Evolutionary conservation across 2,329 filamentous ascomycete species (phyloP), one percentile per base, ranked within the genome.

Genomic region (Tolypocladium guangdongense): DNA sequence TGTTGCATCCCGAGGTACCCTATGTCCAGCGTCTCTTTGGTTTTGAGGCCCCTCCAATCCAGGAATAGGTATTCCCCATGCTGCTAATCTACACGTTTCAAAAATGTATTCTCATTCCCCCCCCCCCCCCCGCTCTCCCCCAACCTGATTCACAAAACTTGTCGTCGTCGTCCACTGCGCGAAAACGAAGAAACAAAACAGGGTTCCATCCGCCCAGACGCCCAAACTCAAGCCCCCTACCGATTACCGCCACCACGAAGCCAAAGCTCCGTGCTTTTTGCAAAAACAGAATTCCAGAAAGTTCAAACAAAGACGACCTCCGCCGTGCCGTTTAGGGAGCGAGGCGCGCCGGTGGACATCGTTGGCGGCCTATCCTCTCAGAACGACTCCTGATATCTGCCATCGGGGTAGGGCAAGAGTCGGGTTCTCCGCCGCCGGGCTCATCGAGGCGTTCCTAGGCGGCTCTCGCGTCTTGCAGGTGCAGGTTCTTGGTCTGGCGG

Each of bases 401-500:
- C 8, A 10, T n/a, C 41, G 41, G 11, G 41, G 16, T 11, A n/a
- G 41, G 18, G 41, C 3, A 16, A n/a, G 24, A 16, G 24, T 16
- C 7, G 24, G 16, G 6, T n/a, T 11, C 24, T 10, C 20, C 11
- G 27, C 43, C 7, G 27, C 22, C 27, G 10, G 27, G 12, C 7
- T 11, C 27, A 3, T 20, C 43, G 18, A 7, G 27, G 27, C 20
- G 4, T 36, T 61, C 55, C 62, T 67, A 71, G 55, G 60, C 62
- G 37, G 43, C 51, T n/a, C 58, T 53, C 7, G 38, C 49, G 41
- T 60, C 57, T 39, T 66, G 58, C 52, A 68, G 54, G 60, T 73
- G 66, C 50, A 73, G 61, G 56, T 73, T 72, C 64, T 69, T 70
- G 45, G 65, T 73, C 57, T 72, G 71, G 27, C 71, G 68, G 10